Conservation (phyloP, 1,284 basidiomycete species). For the Veloporphyrellus conicus region DNA sequence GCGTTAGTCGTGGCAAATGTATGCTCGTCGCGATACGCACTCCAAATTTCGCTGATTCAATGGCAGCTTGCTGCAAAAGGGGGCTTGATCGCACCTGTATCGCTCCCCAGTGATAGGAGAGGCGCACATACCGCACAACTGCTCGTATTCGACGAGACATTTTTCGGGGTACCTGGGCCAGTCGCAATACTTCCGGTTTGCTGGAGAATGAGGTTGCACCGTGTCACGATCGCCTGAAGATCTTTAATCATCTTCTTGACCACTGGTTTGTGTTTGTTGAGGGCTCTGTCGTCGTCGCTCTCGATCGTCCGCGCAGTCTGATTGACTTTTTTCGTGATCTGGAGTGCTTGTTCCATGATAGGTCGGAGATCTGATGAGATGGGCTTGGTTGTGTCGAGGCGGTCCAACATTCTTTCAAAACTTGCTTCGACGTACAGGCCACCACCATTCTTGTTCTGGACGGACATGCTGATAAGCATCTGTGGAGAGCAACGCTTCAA, state of each 20-base stretch:
- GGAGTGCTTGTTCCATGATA: slow-evolving; percentile 7
- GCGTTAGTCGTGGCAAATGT: background rate
- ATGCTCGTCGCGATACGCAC: background rate
- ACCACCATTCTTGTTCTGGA: slow-evolving; percentile 14
- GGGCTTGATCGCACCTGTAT: background rate
- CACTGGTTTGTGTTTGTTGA: slow-evolving; percentile 6
- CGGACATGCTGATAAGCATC: background rate
- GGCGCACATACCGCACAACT: slow-evolving; percentile 4
- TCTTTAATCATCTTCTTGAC: slow-evolving; percentile 14
- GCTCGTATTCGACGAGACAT: background rate
- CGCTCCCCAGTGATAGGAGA: background rate
- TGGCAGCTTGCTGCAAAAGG: slow-evolving; percentile 9
- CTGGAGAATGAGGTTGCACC: slow-evolving; percentile 20
- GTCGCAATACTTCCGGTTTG: slow-evolving; percentile 16
- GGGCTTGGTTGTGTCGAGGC: slow-evolving; percentile 16
- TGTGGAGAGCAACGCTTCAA: background rate
- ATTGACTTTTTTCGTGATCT: slow-evolving; percentile 5
- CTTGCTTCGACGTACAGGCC: slow-evolving; percentile 16
- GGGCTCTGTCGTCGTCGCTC: slow-evolving; percentile 1
- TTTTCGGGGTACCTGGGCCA: slow-evolving; percentile 19
- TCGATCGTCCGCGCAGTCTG: slow-evolving; percentile 5
- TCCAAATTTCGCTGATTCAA: slow-evolving; percentile 10
- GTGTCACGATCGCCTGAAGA: slow-evolving; percentile 15
- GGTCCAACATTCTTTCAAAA: slow-evolving; percentile 8
- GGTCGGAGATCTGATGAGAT: slow-evolving; percentile 12